Conservation (phyloP, 495 filamentous ascomycete genomes). For the Aspergillus taichungensis region DNA sequence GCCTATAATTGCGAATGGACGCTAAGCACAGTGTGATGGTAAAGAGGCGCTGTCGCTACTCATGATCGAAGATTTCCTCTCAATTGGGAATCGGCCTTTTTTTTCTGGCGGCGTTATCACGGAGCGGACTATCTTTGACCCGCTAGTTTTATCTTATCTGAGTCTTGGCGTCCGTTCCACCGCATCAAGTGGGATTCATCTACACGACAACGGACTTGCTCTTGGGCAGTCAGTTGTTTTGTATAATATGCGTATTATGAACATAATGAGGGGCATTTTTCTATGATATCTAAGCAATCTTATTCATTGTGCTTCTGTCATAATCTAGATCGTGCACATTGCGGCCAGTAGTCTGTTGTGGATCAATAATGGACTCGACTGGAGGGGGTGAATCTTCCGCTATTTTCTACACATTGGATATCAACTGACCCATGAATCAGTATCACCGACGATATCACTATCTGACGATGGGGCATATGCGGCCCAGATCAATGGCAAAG, state of each 20-base stretch:
- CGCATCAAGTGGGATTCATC: too few relatives aligned
- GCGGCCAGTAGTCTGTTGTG: too few relatives aligned
- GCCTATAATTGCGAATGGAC: slow-evolving; percentile 26
- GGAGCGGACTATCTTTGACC: slow-evolving; percentile 18
- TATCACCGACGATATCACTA: slow-evolving; percentile 13
- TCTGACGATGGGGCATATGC: slow-evolving; percentile 32
- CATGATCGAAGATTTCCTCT: too few relatives aligned
- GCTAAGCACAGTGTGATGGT: not conserved
- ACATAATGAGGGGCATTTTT: too few relatives aligned
- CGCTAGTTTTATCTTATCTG: slow-evolving; percentile 22
- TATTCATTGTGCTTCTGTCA: too few relatives aligned
- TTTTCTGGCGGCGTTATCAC: slow-evolving; percentile 16
- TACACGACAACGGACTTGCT: too few relatives aligned
- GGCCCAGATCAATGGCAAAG: slow-evolving; percentile 26
- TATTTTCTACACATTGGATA: not conserved
- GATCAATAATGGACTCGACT: slow-evolving; percentile 30
- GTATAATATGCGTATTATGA: too few relatives aligned
- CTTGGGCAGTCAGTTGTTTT: too few relatives aligned
- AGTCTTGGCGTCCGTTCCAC: not conserved
- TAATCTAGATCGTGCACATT: too few relatives aligned
- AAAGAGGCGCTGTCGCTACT: not conserved
- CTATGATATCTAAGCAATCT: not conserved
- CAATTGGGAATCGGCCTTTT: slow-evolving; percentile 7
- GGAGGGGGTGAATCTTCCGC: slow-evolving; percentile 19
- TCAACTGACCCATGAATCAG: slow-evolving; percentile 9